Base-by-base conservation (phyloP, 2,329 filamentous ascomycete species). In the Colletotrichum endophyticum region DNA sequence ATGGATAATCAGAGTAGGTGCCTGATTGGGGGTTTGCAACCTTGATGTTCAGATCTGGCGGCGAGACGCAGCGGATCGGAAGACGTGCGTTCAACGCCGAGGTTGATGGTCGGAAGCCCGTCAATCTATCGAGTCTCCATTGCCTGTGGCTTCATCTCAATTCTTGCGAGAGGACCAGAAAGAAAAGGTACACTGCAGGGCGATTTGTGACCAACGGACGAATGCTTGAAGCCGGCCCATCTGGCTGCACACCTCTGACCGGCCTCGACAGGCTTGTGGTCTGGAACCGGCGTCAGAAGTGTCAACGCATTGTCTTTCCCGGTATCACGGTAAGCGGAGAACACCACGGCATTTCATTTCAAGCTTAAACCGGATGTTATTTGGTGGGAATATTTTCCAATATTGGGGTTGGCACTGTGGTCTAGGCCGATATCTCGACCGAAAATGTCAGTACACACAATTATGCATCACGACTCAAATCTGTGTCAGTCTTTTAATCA, bases 241-340 rank as follows among this genome's bases (percentile, higher is more conserved):
- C 19, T 49, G 3, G 19, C 19, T 22, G 44, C 0, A 49, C 44
- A 49, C 44, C 44, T 49, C 44, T 49, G 44, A 13, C 44, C 44
- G 44, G 19, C 19, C 0, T 1, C 19, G 0, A 0, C 0, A 0
- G 44, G 44, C 19, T 22, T 49, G 0, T 12, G 0, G 19, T 49
- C 44, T 49, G 0, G 44, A 22, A 49, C 44, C 19, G n/a, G 44
- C 28, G 34, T n/a, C 44, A 11, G 44, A 49, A 49, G n/a, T 22
- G 44, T 0, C 44, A 0, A 22, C 0, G 0, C 44, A 7, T 49
- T n/a, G 44, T 1, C n/a, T 22, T 49, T 49, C 44, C n/a, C 1
- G n/a, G 44, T 0, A 49, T 0, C 6, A 49, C 11, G 44, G 44
- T 22, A 12, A 49, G 19, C 3, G 44, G 19, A 22, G n/a, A 7